Evolutionary conservation across 83 land plant genomes (phyloP), one percentile per base, ranked within the genome.

Genomic region (Larix sibirica): DNA sequence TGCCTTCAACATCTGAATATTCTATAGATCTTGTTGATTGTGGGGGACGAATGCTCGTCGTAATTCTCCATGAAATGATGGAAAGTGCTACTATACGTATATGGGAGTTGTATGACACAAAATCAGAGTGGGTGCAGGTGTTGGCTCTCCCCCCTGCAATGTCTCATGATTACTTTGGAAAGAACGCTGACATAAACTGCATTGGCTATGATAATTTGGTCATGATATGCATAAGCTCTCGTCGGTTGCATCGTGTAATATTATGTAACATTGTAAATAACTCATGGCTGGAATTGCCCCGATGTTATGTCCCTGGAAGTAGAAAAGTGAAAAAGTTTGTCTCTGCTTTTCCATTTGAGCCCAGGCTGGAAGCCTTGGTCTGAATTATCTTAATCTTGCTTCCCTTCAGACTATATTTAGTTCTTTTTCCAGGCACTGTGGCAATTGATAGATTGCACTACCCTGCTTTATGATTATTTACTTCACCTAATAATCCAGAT

Each of bases 131-230:
- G 92, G 36, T 6, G 23, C 90, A 91, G 69, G 80, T 86, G 20
- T 83, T 89, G 12, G 84, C 84, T 18, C 86, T 91, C 86, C 90
- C 90, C 0, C 87, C 90, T 1, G 79, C 90, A 42, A 88, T 88
- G 89, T 91, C 92, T 12, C 90, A 91, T 50, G 86, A 86, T 73
- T 86, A 83, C 26, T 88, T 78, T 77, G 90, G 92, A 62, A 91
- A 86, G 88, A 91, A 88, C 62, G 86, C 83, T n/a, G 92, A 91
- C 62, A 83, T 91, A 21, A 91, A 91, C 82, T 91, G 92, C 50
- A 79, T 82, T 44, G 92, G 87, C 1, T 73, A 74, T 26, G 87
- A 85, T n/a, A 62, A 91, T 59, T 21, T 23, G 83, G 85, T 91
- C 66, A 73, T 91, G 20, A 83, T 91, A 16, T 91, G 92, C 82